A percentile compares a stretch with the other conserved stretches of the same genome.
These are phyloP conservation scores for Aspergillus bridgeri DNA, from an alignment of 495 filamentous ascomycete genomes.

Conservation along the genomic window DNA sequence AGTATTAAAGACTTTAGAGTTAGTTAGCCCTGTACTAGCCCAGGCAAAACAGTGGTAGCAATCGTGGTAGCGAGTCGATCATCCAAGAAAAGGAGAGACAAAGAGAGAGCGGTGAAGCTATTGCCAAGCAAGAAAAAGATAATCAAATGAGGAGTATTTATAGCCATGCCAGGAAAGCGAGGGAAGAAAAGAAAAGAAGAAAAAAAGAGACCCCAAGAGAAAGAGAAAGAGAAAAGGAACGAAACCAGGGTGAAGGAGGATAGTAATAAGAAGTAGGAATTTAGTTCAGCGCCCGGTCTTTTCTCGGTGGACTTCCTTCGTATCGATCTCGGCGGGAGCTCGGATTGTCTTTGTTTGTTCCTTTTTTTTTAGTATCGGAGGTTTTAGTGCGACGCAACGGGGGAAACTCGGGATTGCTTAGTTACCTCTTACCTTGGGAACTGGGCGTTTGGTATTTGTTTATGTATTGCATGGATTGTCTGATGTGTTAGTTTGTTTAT, in stretches of 20 bases:
- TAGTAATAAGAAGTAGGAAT: neutral
- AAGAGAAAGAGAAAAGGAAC: conserved; percentile 1
- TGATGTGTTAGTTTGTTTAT: neutral
- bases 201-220: neutral
- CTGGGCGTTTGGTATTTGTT: too few species aligned
- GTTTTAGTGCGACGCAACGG: neutral
- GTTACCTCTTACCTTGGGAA: too few species aligned
- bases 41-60: neutral
- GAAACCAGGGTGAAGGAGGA: neutral
- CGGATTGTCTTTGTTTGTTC: neutral
- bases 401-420: conserved; percentile 3
- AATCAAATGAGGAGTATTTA: neutral
- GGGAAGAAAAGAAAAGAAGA: neutral
- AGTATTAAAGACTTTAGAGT: too few species aligned
- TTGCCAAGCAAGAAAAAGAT: neutral
- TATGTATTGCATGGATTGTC: too few species aligned
- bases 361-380: neutral
- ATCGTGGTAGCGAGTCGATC: neutral
- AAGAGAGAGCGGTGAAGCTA: neutral
- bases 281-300: too few species aligned
- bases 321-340: conserved; percentile 12
- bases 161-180: too few species aligned
- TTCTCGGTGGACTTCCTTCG: conserved; percentile 9
- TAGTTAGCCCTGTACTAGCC: neutral
- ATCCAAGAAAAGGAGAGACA: neutral